phyloP scores from a whole-genome alignment of 2,329 filamentous ascomycete species.

The Pyricularia pennisetigena region DNA sequence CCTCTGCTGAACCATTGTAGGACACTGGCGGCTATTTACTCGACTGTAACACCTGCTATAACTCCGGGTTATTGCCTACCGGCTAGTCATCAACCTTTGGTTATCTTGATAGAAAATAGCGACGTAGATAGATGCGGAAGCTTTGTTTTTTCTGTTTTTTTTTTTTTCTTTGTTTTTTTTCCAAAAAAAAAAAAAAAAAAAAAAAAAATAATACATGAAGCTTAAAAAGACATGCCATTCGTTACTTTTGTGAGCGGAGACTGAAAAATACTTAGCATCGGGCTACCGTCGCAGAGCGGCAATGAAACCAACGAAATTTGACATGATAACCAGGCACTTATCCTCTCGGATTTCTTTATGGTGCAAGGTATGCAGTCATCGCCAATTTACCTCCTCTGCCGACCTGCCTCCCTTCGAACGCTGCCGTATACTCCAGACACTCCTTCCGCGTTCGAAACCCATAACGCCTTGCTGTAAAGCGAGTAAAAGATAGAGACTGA shows the following conservation, averaged over 20 bases:
- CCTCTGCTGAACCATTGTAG: no score
- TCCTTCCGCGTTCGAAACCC: background rate
- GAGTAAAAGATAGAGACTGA: background rate
- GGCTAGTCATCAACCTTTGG: background rate
- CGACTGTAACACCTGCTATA: no score
- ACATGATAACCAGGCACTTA: background rate
- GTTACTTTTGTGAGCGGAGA: background rate
- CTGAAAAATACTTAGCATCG: background rate
- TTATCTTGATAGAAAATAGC: background rate
- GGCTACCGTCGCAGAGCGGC: background rate
- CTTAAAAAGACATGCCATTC: background rate
- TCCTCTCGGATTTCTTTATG: background rate
- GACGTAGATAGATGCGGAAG: background rate
- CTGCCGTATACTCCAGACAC: background rate
- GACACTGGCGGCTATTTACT: no score
- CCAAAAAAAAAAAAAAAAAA: no score
- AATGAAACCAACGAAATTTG: background rate
- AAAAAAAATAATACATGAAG: background rate
- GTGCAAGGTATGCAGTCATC: background rate
- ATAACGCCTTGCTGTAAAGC: slow-evolving; percentile 7
- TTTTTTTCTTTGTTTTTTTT: no score
- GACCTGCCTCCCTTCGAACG: background rate
- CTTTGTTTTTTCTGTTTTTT: background rate
- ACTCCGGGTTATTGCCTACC: no score
- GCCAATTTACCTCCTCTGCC: background rate